Conservation (phyloP, 2,329 filamentous ascomycete genomes). For the Zopfia rhizophila region DNA sequence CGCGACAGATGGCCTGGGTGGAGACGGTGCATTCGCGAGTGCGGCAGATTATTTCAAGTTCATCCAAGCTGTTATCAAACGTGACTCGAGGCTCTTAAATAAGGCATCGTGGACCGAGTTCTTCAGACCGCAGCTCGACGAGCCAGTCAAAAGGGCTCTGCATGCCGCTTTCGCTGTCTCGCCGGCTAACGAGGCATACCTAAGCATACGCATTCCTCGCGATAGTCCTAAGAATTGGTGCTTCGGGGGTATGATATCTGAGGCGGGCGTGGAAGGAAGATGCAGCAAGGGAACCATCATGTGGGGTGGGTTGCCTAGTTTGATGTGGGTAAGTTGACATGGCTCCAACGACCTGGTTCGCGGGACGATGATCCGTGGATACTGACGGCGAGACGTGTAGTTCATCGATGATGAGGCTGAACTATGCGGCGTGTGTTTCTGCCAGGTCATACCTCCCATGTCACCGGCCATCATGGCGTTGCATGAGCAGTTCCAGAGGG, state of each 20-base stretch:
- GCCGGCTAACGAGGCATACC: constrained; percentile 16
- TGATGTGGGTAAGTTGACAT: constrained; percentile 14
- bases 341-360: too few relatives aligned
- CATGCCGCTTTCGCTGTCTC: constrained; percentile 18
- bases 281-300: constrained; percentile 14
- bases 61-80: constrained; percentile 15
- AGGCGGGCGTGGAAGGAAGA: constrained; percentile 13
- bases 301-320: constrained; percentile 20
- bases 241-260: constrained; percentile 17
- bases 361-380: too few relatives aligned
- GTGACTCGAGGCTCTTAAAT: constrained; percentile 11
- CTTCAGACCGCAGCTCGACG: constrained; percentile 18
- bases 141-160: constrained; percentile 13
- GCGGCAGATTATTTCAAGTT: constrained; percentile 16
- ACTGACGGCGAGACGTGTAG: too few relatives aligned
- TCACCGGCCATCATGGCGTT: constrained; percentile 14
- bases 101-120: constrained; percentile 13
- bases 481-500: constrained; percentile 17
- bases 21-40: constrained; percentile 15
- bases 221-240: constrained; percentile 20
- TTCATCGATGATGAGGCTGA: constrained; percentile 20
- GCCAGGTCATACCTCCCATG: constrained; percentile 24
- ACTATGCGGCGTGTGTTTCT: constrained; percentile 22
- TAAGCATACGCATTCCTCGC: constrained; percentile 17
- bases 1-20: constrained; percentile 16